phyloP scores from a whole-genome alignment of 306 rosid species.

The Dalbergia oliveri region DNA sequence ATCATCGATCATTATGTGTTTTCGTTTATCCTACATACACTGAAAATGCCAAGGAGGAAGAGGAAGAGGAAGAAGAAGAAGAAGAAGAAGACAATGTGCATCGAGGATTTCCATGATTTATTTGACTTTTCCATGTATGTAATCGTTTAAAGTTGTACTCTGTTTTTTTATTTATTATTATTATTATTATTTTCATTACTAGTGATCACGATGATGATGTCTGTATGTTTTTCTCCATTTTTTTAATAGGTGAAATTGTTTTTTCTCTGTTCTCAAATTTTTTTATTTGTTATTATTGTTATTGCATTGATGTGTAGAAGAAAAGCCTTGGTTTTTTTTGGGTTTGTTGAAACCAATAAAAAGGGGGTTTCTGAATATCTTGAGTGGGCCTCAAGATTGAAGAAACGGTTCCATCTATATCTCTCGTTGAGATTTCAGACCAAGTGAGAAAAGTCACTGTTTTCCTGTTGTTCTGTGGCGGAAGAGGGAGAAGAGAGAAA shows the following conservation, averaged over 20 bases:
- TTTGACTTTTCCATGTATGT: constrained; percentile 45
- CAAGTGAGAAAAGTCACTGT: constrained; percentile 28
- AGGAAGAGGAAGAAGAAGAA: constrained; percentile 29
- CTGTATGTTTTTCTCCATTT: constrained; percentile 43
- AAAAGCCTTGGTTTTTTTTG: too few species aligned
- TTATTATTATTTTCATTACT: background rate
- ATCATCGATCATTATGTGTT: constrained; percentile 49
- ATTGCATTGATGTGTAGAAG: constrained; percentile 3
- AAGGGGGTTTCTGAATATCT: background rate
- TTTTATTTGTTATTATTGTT: background rate
- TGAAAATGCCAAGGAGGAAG: constrained; percentile 41
- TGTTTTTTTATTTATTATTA: background rate
- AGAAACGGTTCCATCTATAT: constrained; percentile 15
- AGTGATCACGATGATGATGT: constrained; percentile 42
- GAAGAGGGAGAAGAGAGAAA: constrained; percentile 21
- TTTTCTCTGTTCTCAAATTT: background rate
- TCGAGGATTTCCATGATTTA: constrained; percentile 43
- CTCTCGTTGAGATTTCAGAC: constrained; percentile 12
- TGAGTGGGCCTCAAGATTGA: background rate
- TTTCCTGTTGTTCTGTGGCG: constrained; percentile 32
- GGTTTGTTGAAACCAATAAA: constrained; percentile 18
- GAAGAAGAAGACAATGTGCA: constrained; percentile 29
- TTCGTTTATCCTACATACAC: background rate
- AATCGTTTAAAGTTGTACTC: constrained; percentile 39
- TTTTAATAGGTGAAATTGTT: constrained; percentile 43